Evolutionary conservation across 1,139 yeast species (phyloP).

Genomic region (Yarrowia galli): DNA sequence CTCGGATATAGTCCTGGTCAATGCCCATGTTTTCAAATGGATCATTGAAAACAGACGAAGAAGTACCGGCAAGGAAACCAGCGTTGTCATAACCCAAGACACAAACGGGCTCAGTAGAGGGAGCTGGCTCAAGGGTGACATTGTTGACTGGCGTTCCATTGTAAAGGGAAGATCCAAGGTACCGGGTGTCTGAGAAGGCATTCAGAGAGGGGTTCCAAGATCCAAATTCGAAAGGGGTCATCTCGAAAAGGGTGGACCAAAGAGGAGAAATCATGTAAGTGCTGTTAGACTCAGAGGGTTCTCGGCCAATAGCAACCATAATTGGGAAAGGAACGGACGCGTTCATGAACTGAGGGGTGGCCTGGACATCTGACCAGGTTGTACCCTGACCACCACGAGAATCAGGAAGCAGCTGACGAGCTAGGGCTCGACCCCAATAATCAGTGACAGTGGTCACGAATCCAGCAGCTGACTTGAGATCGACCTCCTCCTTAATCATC

Average conservation of each 20-base stretch:
- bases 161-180: constrained; percentile 71
- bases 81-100: constrained; percentile 19
- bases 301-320: constrained; percentile 76
- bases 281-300: constrained; percentile 56
- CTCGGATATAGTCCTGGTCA: constrained; percentile 21
- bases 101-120: constrained; percentile 1
- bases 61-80: constrained; percentile 24
- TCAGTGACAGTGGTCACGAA: constrained; percentile 75
- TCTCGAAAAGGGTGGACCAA: constrained; percentile 78
- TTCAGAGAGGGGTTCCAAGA: constrained; percentile 84
- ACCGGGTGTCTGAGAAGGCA: constrained; percentile 71
- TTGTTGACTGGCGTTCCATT: constrained; percentile 57
- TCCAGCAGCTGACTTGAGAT: constrained; percentile 71
- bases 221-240: constrained; percentile 84
- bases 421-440: constrained; percentile 85
- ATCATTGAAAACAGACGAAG: constrained; percentile 11
- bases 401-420: constrained; percentile 68
- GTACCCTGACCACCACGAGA: constrained; percentile 65
- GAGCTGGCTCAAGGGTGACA: constrained; percentile 11
- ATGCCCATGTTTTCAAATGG: constrained; percentile 20
- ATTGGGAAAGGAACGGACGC: constrained; percentile 85
- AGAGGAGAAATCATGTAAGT: constrained; percentile 57
- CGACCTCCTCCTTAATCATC: constrained; percentile 57
- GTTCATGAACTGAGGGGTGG: constrained; percentile 58
- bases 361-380: constrained; percentile 69